Evolutionary conservation across 805 yeast species (phyloP), one percentile per base, ranked within the genome.

Genomic region (Peterozyma xylosa): DNA sequence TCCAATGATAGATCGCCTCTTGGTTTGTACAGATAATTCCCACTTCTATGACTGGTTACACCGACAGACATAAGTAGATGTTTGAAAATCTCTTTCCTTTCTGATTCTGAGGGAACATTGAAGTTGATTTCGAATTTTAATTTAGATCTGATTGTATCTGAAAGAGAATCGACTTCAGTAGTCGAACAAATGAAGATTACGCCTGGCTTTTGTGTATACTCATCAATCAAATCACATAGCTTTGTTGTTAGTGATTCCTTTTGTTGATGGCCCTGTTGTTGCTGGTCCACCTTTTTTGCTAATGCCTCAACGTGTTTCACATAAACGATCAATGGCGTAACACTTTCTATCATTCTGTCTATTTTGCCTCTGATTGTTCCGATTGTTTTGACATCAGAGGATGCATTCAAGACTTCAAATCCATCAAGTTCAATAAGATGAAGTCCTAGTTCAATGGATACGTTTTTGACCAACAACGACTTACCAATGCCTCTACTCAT

Each of bases 401-500:
- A 86, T 1, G 80, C 75, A 45, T 82, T 80, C 6, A 82, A 60
- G 4, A 82, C 59, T 32, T 79, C 86, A 49, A 76, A 71, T 27
- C 88, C 82, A 50, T 90, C 95, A 11, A 91, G 61, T 38, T 76
- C 84, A 30, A 82, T 63, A 7, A 82, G 59, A 49, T 85, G 82
- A 9, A 80, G 60, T 0, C 96, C 96, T 30, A 81, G 58, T 30
- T 74, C 74, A 9, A 66, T 58, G 0, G 86, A 71, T 1, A 79
- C 55, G 44, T 76, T 74, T 41, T 71, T 60, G 0, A 87, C 76
- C 18, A 86, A 54, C 0, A 82, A 77, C 0, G 84, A 58, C 55
- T 91, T 91, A 0, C 99, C 99, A 6, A 86, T 78, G 9, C 85
- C 88, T 42, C 95, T 67, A 30, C 80, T 74, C 53, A 78, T 64